Base-by-base conservation (phyloP, 805 yeast species). In the Starmerella etchellsii region DNA sequence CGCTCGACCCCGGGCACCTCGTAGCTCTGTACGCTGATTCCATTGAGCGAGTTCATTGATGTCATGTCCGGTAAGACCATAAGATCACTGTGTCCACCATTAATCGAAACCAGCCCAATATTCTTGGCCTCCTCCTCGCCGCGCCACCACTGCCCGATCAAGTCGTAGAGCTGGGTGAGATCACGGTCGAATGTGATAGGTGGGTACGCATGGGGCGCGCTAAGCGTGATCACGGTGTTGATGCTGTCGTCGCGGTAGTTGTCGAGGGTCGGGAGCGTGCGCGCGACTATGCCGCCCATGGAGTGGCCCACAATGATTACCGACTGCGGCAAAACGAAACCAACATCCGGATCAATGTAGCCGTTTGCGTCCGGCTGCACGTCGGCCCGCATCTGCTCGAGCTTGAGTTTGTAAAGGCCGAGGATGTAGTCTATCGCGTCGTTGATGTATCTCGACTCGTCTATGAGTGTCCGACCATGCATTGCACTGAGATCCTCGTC, bases 401-500 rank as follows among this genome's bases (percentile, higher is more conserved):
- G 53, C 1, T 57, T 55, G 18, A 57, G 59, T 8, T 63, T 35
- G 53, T 88, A 88, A 4, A 88, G 62, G 3, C 74, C 70, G 15
- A 91, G 60, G 19, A 88, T 85, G 55, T 78, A 85, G 19, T 62
- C 59, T 3, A 91, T 67, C 1, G 96, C 96, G 51, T 87, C 95
- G 54, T 91, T 88, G 46, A 83, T 60, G 57, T 81, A 88, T 58
- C 82, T 94, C 0, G 96, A 94, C 62, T 88, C 97, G 56, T 88
- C 96, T 26, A 84, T 61, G 68, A 91, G 67, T 2, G 97, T 87
- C 50, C 88, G 69, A 1, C 98, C 98, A 59, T 88, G 96, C 59
- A 88, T 82, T 0, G 97, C 97, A 1, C 96, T 85, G 52, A 84
- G 78, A 55, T 91, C 97, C 60, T 87, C 97, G 55, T 87, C 85